Evolutionary conservation across 2,329 filamentous ascomycete species (phyloP), one percentile per base, ranked within the genome.

Genomic region (Rutstroemia sp.): DNA sequence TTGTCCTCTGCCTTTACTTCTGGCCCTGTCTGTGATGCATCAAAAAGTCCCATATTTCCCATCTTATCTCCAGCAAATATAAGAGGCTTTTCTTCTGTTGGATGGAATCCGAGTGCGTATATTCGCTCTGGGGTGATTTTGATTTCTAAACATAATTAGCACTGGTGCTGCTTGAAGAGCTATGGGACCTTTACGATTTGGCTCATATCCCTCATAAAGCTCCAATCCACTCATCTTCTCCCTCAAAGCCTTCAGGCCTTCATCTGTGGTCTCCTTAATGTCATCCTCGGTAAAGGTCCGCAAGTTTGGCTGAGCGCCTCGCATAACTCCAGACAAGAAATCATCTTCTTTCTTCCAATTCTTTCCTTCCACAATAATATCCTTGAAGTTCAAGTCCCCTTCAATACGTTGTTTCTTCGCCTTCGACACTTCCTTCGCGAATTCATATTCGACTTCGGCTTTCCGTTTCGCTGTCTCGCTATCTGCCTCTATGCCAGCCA

Each of bases 21-120:
- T 48, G 79, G 67, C 2, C 75, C 74, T 2, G 80, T 79, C 62
- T 95, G 90, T 0, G 88, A 92, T 1, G 86, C 91, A 68, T 99
- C 92, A 54, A 96, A 92, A 1, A 99, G 82, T 0, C 94, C 94
- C 57, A 97, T 78, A 23, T 90, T 88, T 1, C 94, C 92, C 62
- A 95, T 80, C 69, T 99, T 99, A 67, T 99, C 94, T 10, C 92
- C 92, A 0, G 92, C 92, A 68, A 99, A 95, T 1, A 97, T 80
- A 2, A 99, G 76, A 0, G 92, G 84, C 66, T 97, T 97, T 2
- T 92, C 84, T 57, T 84, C 78, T 0, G 85, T 92, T 0, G 94
- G 94, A 65, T 99, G 94, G 64, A 99, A 92, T 0, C 86, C 84
- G 65, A 97, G 83, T 0, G 88, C 80, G 67, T 97, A 99, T 14